Base-by-base conservation (phyloP, 192 early-diverging fungal genomes). In the Chytriomyces hyalinus region DNA sequence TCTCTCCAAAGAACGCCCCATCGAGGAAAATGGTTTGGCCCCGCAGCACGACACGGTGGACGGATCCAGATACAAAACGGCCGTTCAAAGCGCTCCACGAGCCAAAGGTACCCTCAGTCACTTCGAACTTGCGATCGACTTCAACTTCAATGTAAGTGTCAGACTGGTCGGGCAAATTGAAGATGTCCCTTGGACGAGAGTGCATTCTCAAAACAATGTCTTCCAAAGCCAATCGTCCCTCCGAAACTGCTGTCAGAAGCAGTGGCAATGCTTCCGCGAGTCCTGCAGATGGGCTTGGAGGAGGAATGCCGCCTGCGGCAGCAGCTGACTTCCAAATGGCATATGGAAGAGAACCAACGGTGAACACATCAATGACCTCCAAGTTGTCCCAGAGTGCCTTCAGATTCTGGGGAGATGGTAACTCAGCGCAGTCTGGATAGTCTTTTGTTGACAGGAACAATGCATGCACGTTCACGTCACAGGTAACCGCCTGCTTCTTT, bases 61-160 rank as follows among this genome's bases (percentile, higher is more conserved):
- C 92, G 49, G 84, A 90, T 10, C 94, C 96, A 11, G 47, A 48
- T 15, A 94, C 73, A 0, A 82, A 80, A 78, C 87, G 85, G 36
- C 87, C 90, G 61, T 84, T 80, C 46, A 95, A 85, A 15, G 93
- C 89, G 36, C 86, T 84, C 90, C 89, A 91, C 17, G 20, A 4
- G n/a, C 73, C 81, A 46, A 73, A 65, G 51, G 76, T 81, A 17
- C 72, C 60, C 22, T 66, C 68, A 44, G 88, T 75, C 9, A 82
- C 69, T 15, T 80, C 83, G 48, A 86, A 13, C 47, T 68, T 79
- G 22, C 95, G 90, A 77, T 96, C 95, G 71, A 95, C 84, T 81
- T 97, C 95, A 64, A 98, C 89, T 86, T 99, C 97, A 43, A 99
- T 87, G 61, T 94, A 97, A 11, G 97, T 97, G 74, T 98, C 95